Base-by-base conservation (phyloP, 129 eudicot species). In the Saposhnikovia divaricata region DNA sequence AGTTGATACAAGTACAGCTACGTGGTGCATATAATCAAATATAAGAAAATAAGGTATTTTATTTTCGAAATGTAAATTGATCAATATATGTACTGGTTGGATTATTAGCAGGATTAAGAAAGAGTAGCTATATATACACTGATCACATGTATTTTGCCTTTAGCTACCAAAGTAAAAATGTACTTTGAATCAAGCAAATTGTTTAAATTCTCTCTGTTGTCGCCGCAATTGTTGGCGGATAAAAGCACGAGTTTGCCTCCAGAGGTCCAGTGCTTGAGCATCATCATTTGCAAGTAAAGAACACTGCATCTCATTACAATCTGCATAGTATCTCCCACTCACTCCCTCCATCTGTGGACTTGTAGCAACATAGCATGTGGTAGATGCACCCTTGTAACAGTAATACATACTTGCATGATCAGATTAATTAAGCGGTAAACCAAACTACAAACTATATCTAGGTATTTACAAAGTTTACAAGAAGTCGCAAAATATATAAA, bases 321-420 rank as follows among this genome's bases (percentile, higher is more conserved):
- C 98, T 74, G 91, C 93, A 82, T 88, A 90, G 82, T 94, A 94
- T 80, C 81, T 86, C 50, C 97, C 98, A 55, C 85, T 88, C 71
- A 86, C 80, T 39, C 92, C 93, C 47, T 78, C 86, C 28, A 80
- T 77, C 74, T 87, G 76, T 28, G 87, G 84, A 77, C 91, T 91
- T 27, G 90, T 50, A 5, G 97, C 98, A 37, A 92, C 98, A 84
- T 92, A 96, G 77, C 98, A 96, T 78, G 97, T 90, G 14, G 98
- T 96, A 46, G 99, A 90, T 82, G 99, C 97, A 44, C 92, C 99
- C 96, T 90, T 80, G 75, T 79, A 1, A 63, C 71, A 27, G 4
- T 7, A 59, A 37, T 39, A 27, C 31, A 76, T 15, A 19, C 47
- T 27, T 71, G n/a, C 40, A 78, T 31, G 4, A 79, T 28, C 21